These are phyloP conservation scores for Phytophthora pluvialis DNA, from an alignment of 352 stramenopile species.

Conservation along the genomic window DNA sequence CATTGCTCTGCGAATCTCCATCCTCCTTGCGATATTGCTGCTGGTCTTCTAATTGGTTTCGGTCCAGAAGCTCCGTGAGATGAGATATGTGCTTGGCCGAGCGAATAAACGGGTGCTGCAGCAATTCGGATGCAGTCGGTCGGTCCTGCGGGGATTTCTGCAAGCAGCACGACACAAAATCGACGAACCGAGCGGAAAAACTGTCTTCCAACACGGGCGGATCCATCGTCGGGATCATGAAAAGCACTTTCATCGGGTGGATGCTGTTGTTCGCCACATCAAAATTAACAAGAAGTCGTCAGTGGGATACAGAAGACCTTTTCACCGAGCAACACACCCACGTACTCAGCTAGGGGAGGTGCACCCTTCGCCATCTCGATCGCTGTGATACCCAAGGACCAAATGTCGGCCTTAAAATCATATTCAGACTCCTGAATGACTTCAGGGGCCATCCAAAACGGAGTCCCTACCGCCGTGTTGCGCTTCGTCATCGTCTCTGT, in stretches of 20 bases:
- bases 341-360: slow-evolving; percentile 92
- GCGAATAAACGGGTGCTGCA: slow-evolving; percentile 88
- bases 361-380: slow-evolving; percentile 99
- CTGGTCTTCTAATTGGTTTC: slow-evolving; percentile 42
- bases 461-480: slow-evolving; percentile 97
- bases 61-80: slow-evolving; percentile 73
- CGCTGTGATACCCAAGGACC: slow-evolving; percentile 97
- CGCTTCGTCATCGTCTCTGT: slow-evolving; percentile 98
- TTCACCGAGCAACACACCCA: slow-evolving; percentile 1
- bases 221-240: slow-evolving; percentile 97
- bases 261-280: slow-evolving; percentile 75
- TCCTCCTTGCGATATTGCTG: slow-evolving; percentile 22
- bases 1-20: slow-evolving; percentile 10
- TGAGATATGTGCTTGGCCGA: slow-evolving; percentile 73
- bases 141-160: slow-evolving; percentile 88
- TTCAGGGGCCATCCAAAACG: slow-evolving; percentile 98
- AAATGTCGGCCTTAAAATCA: slow-evolving; percentile 98
- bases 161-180: slow-evolving; percentile 92
- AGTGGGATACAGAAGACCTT: background rate
- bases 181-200: slow-evolving; percentile 79
- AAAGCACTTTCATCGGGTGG: slow-evolving; percentile 98
- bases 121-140: slow-evolving; percentile 82
- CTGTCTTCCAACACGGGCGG: slow-evolving; percentile 82
- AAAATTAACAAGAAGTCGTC: slow-evolving; percentile 5
- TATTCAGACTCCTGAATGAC: slow-evolving; percentile 92